These are phyloP conservation scores for Oemleria cerasiformis DNA, from an alignment of 306 rosid genomes.

Conservation along the genomic window DNA sequence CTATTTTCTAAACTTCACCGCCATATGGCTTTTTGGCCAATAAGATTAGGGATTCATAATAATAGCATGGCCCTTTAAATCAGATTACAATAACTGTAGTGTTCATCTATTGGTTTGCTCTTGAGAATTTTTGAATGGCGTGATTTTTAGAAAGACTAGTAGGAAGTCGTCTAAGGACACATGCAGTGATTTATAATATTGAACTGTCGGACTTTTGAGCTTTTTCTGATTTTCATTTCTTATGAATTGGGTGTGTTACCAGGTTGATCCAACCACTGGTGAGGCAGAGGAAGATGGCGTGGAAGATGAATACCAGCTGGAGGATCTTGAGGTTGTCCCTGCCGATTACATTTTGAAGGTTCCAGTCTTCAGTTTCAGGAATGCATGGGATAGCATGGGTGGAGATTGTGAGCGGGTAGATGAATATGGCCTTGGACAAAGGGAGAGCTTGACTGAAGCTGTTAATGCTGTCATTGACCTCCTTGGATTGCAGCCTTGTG, in stretches of 20 bases:
- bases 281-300: conserved; percentile 97
- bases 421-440: conserved; percentile 91
- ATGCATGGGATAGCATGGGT: conserved; percentile 90
- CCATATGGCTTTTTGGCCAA: not conserved
- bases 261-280: conserved; percentile 88
- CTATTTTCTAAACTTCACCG: not conserved
- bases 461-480: conserved; percentile 76
- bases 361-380: conserved; percentile 82
- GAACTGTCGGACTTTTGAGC: not conserved
- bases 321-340: conserved; percentile 93
- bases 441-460: conserved; percentile 89
- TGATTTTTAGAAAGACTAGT: not conserved
- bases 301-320: conserved; percentile 97
- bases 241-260: conserved; percentile 27
- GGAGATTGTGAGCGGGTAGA: conserved; percentile 75
- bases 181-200: not conserved
- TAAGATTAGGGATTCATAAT: not conserved
- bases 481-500: conserved; percentile 98
- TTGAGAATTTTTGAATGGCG: not conserved
- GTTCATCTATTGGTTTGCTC: not conserved
- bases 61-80: not conserved
- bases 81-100: not conserved
- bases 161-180: not conserved
- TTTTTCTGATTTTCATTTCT: not conserved
- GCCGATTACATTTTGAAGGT: conserved; percentile 93